Base-by-base conservation (phyloP, 768 basidiomycete genomes). In the Pulveroboletus sp. region DNA sequence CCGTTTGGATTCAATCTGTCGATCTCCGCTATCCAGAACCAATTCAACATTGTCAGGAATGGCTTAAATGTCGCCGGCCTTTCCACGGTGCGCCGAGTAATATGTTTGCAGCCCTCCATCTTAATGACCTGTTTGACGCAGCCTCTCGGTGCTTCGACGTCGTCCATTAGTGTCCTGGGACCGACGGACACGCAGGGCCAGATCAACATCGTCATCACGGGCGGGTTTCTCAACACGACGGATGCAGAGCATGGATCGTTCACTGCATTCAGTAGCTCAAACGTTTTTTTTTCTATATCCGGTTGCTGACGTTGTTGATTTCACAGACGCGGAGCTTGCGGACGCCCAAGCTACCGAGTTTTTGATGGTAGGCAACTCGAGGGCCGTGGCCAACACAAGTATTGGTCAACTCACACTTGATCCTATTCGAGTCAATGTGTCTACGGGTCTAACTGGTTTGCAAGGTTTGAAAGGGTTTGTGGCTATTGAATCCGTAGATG, bases 371-470 rank as follows among this genome's bases (percentile, higher is more conserved):
- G 85, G 85, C 29, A 71, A 75, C 51, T 80, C 85, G 45, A 71
- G 72, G 17, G 79, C 86, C 4, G 65, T 84, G 9, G 80, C 85
- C 19, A 82, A 75, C 52, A 75, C 75, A 59, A 79, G 76, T 59
- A 72, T 87, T 45, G 86, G 86, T 33, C 71, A 77, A 55, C 79
- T 89, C 48, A 81, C 78, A n/a, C 73, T 89, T 8, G 77, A 85
- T 60, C 76, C 82, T 6, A 87, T 89, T 63, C 79, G 78, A 48
- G 84, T 89, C 61, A 80, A 87, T 53, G 85, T 87, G 3, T 72
- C 82, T 7, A 81, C 83, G 5, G 72, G 69, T 14, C 65, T 89
- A 40, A 67, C 72, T 19, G 87, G 87, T 27, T 64, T 89, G 12
- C 74, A 75, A 57, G 85, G 85, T 24, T 64, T 88, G 35, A 74